Evolutionary conservation across 305 asterid species (phyloP).

Genomic region (Plantago coronopus): DNA sequence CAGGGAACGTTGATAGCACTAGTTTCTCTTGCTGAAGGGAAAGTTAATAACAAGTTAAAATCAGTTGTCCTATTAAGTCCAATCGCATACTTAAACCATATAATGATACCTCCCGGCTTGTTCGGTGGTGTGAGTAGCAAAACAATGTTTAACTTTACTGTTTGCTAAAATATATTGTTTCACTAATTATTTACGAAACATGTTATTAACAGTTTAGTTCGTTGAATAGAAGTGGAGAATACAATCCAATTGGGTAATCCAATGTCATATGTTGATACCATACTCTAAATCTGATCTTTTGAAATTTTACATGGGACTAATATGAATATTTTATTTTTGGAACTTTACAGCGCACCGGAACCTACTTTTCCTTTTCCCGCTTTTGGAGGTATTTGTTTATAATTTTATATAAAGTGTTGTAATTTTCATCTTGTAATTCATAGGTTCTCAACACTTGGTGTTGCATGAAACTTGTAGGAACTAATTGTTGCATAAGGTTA

Average conservation of each 20-base stretch:
- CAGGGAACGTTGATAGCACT: conserved; percentile 86
- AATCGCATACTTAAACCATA: conserved; percentile 72
- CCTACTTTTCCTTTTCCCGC: not conserved
- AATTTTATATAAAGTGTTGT: not conserved
- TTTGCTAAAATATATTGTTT: too few relatives aligned
- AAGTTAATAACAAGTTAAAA: conserved; percentile 53
- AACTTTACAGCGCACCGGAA: too few relatives aligned
- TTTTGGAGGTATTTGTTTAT: not conserved
- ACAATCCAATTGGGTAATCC: not conserved
- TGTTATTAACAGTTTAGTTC: not conserved
- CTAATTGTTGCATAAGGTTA: not conserved
- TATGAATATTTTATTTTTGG: too few relatives aligned
- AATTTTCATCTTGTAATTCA: too few relatives aligned
- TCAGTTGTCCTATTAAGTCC: conserved; percentile 85
- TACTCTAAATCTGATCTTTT: too few relatives aligned
- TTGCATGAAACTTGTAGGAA: not conserved
- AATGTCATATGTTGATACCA: too few relatives aligned
- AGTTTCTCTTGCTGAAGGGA: conserved; percentile 82
- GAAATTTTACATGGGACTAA: too few relatives aligned
- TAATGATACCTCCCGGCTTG: conserved; percentile 21
- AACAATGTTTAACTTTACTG: too few relatives aligned
- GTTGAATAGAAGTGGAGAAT: not conserved
- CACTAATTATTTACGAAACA: too few relatives aligned
- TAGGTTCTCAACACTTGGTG: not conserved
- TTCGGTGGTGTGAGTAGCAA: not conserved